phyloP scores from a whole-genome alignment of 2,329 filamentous ascomycete species.

The Diaporthe humulicola region DNA sequence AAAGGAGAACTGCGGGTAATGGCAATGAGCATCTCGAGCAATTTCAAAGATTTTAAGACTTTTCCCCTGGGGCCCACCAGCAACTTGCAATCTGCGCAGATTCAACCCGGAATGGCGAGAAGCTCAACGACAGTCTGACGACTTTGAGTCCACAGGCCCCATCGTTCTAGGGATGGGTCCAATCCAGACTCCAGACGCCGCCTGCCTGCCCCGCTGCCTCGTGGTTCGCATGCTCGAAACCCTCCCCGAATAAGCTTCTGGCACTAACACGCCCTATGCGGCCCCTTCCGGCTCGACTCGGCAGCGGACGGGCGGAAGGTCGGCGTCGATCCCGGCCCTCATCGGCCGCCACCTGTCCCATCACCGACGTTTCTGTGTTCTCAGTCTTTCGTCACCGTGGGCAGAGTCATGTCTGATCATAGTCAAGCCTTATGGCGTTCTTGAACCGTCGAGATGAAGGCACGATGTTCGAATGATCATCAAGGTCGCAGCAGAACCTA shows the following conservation, averaged over 20 bases:
- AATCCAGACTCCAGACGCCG: constrained; percentile 10
- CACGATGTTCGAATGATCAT: constrained; percentile 1
- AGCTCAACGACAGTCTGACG: constrained; percentile 26
- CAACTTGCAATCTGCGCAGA: constrained; percentile 7
- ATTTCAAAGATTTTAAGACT: constrained; percentile 11
- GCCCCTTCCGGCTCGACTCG: constrained; percentile 15
- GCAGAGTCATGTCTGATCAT: neutral
- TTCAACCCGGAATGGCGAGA: constrained; percentile 28
- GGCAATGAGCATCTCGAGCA: neutral
- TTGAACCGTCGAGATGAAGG: neutral
- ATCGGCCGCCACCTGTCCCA: neutral
- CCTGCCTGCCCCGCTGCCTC: constrained; percentile 18
- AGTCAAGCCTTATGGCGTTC: neutral
- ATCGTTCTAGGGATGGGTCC: neutral
- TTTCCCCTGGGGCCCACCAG: constrained; percentile 3
- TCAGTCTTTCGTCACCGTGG: constrained; percentile 28
- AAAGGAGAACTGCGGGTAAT: neutral
- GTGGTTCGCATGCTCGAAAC: constrained; percentile 15
- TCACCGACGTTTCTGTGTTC: neutral
- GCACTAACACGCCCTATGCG: constrained; percentile 22
- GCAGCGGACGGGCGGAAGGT: constrained; percentile 23
- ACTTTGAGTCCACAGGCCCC: constrained; percentile 16
- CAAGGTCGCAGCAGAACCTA: neutral
- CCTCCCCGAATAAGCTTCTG: constrained; percentile 29
- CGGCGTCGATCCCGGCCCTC: constrained; percentile 15